Evolutionary conservation across 495 filamentous ascomycete genomes (phyloP), one percentile per base, ranked within the genome.

Genomic region (Aspergillus panamensis): DNA sequence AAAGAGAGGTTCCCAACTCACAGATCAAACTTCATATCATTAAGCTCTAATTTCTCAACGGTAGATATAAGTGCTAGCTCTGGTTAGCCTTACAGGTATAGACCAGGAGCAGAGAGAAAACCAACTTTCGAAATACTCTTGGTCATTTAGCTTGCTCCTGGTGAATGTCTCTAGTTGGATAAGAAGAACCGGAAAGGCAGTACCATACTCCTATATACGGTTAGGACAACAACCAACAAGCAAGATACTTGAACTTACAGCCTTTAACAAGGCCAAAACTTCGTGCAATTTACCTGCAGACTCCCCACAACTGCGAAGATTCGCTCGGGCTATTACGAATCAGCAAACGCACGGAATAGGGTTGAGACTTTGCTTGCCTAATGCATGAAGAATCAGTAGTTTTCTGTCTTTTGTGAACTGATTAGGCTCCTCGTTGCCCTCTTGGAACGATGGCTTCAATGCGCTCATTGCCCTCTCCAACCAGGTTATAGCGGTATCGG

Each of bases 131-230:
- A 72, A 70, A 60, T 86, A 88, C 16, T 73, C 72, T 63, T 77
- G 42, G 68, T 72, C 17, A 61, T 75, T 55, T 59, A 73, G 33
- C 48, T 57, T 51, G 44, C 70, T 66, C 21, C 57, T 62, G 8
- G 66, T 76, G 1, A 90, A 72, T 19, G 89, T 58, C 51, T 95
- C 87, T 14, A 95, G 77, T 60, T 79, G 84, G 50, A 95, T 66
- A n/a, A 92, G 67, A 2, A 81, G 72, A n/a, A 91, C 84, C 8
- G 85, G 70, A 20, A 88, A 73, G 48, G 80, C 80, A 49, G 85
- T 77, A 9, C 84, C 83, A 39, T 85, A 73, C 58, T 88, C 81
- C 75, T 79, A 48, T 20, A 53, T 8, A 25, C 10, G 6, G 31
- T 7, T 19, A 37, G 39, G n/a, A 45, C 58, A 13, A 53, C 19